Evolutionary conservation across 768 basidiomycete species (phyloP).

Genomic region (Galerina marginata): DNA sequence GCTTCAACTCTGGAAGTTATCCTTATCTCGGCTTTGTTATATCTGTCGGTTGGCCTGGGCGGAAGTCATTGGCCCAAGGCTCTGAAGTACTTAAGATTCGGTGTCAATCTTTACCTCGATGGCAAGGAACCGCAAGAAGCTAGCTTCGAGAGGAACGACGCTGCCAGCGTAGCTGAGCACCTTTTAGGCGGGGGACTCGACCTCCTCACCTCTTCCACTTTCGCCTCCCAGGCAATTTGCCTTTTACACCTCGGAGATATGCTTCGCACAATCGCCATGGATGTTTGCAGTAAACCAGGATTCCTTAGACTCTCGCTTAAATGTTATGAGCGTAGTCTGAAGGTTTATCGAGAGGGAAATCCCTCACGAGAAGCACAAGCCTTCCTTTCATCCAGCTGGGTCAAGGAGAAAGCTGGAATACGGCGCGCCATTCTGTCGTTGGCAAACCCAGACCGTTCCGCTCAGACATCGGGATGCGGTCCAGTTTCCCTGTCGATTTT

Average conservation of each 20-base stretch:
- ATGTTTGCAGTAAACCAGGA: slow-evolving; percentile 9
- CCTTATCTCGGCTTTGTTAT: not conserved
- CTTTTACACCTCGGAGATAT: slow-evolving; percentile 13
- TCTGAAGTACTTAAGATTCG: slow-evolving; percentile 2
- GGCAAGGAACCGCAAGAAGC: not conserved
- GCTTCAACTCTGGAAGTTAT: slow-evolving; percentile 14
- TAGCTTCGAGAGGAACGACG: not conserved
- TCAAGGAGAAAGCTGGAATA: not conserved
- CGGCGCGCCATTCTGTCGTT: not conserved
- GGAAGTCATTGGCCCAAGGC: slow-evolving; percentile 4
- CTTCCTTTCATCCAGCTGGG: not conserved
- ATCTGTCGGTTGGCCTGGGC: slow-evolving; percentile 2
- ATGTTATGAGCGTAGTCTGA: slow-evolving; percentile 5
- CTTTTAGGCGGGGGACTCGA: slow-evolving; percentile 2
- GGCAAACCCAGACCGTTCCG: not conserved
- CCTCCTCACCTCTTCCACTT: not conserved
- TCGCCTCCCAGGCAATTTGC: slow-evolving; percentile 10
- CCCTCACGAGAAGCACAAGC: not conserved
- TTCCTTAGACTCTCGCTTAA: slow-evolving; percentile 5
- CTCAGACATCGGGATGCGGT: not conserved
- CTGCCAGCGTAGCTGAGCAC: not conserved
- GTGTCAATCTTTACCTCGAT: slow-evolving; percentile 6
- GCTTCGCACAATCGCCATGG: slow-evolving; percentile 2
- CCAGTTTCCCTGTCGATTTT: slow-evolving; percentile 3
- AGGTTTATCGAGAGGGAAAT: not conserved